Conservation (phyloP, 257 asterid genomes). For the Solanum chiquidenum region DNA sequence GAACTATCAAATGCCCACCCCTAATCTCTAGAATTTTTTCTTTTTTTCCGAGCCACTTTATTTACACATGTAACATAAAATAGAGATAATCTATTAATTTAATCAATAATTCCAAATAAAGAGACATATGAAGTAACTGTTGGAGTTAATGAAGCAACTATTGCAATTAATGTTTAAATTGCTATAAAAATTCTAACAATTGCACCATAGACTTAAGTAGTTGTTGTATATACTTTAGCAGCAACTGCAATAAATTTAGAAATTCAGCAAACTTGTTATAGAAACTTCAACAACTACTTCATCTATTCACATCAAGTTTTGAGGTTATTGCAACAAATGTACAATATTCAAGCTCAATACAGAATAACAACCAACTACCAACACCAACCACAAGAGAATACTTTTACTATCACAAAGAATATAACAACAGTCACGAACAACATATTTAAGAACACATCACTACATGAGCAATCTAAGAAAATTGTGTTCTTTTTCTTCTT, state of each 20-base stretch:
- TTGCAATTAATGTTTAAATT: no score
- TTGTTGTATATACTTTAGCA: background rate
- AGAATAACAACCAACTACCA: background rate
- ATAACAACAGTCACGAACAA: background rate
- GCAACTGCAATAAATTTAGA: background rate
- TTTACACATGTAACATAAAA: no score
- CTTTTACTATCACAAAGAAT: background rate
- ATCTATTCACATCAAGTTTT: background rate
- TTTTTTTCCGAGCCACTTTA: no score
- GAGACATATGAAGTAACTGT: background rate
- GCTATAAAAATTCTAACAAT: background rate
- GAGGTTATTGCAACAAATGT: no score
- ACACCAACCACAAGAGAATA: background rate
- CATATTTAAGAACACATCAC: background rate
- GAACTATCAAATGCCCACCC: no score
- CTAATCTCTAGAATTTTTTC: no score
- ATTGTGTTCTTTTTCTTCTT: background rate
- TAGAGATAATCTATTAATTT: no score
- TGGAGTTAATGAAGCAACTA: background rate
- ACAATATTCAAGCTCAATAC: background rate
- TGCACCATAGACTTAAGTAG: background rate
- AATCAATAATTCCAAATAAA: no score
- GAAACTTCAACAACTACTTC: background rate
- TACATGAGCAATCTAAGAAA: background rate
- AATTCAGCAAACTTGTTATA: no score